A percentile compares a stretch with the other conserved stretches of the same genome.
These are phyloP conservation scores for Populus tremula DNA, from an alignment of 345 rosid species.

Conservation along the genomic window DNA sequence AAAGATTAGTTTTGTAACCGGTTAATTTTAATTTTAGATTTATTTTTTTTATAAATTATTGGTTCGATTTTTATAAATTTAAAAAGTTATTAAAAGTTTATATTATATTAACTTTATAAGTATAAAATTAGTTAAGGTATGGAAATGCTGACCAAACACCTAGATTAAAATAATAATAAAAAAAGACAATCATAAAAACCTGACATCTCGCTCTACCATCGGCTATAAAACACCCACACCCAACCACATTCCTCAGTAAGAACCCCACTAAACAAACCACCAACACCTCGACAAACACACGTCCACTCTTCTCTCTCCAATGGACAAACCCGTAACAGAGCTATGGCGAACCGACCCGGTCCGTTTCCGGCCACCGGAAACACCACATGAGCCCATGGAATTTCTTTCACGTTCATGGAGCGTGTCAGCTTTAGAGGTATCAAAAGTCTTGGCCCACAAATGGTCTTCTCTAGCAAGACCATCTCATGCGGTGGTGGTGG, in stretches of 20 bases:
- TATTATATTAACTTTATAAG: no score
- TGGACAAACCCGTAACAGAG: constrained; percentile 56
- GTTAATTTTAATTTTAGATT: no score
- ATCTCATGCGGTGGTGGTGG: constrained; percentile 17
- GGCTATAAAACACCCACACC: constrained; percentile 22
- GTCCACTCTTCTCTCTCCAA: constrained; percentile 22
- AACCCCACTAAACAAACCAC: neutral
- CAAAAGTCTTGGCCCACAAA: constrained; percentile 64
- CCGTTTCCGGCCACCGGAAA: constrained; percentile 74
- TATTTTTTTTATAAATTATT: no score
- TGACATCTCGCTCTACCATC: neutral
- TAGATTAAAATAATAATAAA: no score
- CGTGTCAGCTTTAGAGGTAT: constrained; percentile 76
- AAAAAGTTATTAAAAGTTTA: no score
- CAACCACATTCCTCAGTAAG: neutral
- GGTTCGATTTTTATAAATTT: no score
- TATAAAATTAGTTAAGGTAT: no score
- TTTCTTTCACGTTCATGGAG: constrained; percentile 97
- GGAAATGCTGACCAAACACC: no score
- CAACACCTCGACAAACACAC: neutral
- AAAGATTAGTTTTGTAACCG: neutral
- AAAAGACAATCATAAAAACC: neutral
- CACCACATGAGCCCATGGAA: constrained; percentile 93
- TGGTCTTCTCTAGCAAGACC: constrained; percentile 44
- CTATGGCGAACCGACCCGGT: constrained; percentile 63